Conservation (phyloP, 768 basidiomycete species). For the Arthromyces matolae region DNA sequence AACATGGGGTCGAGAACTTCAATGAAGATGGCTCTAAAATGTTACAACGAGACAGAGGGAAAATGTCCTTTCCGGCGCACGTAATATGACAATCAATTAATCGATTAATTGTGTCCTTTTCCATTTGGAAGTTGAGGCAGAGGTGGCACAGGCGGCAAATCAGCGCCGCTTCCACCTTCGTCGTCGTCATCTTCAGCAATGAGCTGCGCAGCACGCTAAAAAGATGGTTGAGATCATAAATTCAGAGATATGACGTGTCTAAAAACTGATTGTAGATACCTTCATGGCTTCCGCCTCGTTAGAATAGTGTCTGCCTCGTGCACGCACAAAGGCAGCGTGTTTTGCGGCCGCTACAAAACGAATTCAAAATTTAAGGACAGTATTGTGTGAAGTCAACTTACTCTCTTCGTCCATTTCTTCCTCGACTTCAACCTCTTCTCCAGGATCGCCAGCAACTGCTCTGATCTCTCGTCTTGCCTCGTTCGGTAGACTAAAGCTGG, state of each 20-base stretch:
- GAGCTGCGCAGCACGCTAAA: constrained; percentile 60
- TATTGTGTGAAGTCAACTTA: constrained; percentile 30
- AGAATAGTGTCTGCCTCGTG: constrained; percentile 81
- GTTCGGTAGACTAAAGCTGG: constrained; percentile 76
- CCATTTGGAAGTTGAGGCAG: constrained; percentile 26
- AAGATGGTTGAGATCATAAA: background rate
- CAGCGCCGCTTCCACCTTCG: background rate
- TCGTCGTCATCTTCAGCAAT: constrained; percentile 61
- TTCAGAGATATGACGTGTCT: too few species aligned
- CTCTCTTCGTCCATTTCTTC: constrained; percentile 89
- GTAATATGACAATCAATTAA: background rate
- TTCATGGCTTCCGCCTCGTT: constrained; percentile 94
- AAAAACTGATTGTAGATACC: constrained; percentile 43
- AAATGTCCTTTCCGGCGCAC: background rate
- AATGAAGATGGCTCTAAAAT: background rate
- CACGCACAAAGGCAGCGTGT: constrained; percentile 77
- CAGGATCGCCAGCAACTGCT: constrained; percentile 51
- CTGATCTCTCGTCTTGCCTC: constrained; percentile 62
- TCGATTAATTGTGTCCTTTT: constrained; percentile 14
- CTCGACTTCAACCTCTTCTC: constrained; percentile 67
- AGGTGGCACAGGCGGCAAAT: constrained; percentile 10
- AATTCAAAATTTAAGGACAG: background rate
- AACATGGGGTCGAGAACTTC: background rate
- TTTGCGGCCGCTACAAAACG: constrained; percentile 62
- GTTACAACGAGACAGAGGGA: constrained; percentile 7